These are phyloP conservation scores for Boletellus emodensis DNA, from an alignment of 768 basidiomycete species.

Conservation along the genomic window DNA sequence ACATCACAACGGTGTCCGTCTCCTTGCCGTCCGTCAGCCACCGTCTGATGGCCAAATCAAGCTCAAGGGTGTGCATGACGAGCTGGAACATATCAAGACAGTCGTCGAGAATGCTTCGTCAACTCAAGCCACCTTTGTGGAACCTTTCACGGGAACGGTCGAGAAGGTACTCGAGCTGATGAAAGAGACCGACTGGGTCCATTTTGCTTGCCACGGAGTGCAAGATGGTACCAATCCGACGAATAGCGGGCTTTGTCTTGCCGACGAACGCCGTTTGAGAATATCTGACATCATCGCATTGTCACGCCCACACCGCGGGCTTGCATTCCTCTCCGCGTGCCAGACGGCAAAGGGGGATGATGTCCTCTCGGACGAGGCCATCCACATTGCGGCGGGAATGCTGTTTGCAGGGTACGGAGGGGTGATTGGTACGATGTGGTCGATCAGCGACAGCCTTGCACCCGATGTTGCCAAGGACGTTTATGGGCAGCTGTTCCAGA, in stretches of 20 bases:
- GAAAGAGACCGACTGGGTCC: too few species aligned
- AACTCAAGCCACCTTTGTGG: too few species aligned
- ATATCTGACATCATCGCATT: not conserved
- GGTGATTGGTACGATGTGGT: slow-evolving; percentile 45
- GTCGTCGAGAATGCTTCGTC: not conserved
- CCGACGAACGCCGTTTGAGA: not conserved
- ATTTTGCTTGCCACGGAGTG: too few species aligned
- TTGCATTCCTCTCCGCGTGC: slow-evolving; percentile 21
- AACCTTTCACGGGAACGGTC: too few species aligned
- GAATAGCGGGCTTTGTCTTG: not conserved
- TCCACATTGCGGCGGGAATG: not conserved
- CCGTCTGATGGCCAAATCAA: too few species aligned
- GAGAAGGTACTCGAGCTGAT: too few species aligned
- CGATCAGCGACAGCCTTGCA: slow-evolving; percentile 35
- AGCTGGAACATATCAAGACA: not conserved
- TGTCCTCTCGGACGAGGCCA: not conserved
- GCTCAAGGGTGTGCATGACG: not conserved
- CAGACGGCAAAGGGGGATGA: not conserved
- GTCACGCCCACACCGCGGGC: slow-evolving; percentile 14
- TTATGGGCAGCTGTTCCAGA: slow-evolving; percentile 22
- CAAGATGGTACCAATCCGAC: too few species aligned
- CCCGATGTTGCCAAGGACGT: slow-evolving; percentile 30
- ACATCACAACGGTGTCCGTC: not conserved
- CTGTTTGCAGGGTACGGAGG: slow-evolving; percentile 11
- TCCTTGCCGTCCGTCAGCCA: not conserved